Evolutionary conservation across 192 early-diverging fungal species (phyloP).

Genomic region (Backusella morwellensis): DNA sequence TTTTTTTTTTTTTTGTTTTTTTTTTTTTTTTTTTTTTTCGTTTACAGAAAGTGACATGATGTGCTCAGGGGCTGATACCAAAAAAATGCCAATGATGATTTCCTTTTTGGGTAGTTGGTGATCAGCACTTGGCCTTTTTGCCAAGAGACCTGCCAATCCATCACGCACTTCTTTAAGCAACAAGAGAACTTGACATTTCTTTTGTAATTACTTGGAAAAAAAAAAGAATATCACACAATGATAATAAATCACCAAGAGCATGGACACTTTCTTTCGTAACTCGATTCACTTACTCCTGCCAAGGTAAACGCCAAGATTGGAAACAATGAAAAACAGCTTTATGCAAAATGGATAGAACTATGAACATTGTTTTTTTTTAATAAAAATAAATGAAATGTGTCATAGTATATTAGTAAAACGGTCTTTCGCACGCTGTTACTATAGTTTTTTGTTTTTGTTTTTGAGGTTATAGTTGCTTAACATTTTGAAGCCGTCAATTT

Average conservation of each 20-base stretch:
- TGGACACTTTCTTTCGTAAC: too few relatives aligned
- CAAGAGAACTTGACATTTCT: neutral
- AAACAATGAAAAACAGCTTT: neutral
- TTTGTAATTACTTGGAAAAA: neutral
- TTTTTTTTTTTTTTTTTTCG: neutral
- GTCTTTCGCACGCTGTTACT: too few relatives aligned
- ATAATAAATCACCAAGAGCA: too few relatives aligned
- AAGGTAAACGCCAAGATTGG: neutral
- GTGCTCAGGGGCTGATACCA: neutral
- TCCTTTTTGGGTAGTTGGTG: neutral
- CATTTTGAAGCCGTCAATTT: too few relatives aligned
- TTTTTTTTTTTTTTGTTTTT: neutral
- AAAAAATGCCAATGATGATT: neutral
- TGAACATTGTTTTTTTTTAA: neutral
- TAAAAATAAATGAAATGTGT: neutral
- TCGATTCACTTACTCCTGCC: neutral
- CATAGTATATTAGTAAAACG: neutral
- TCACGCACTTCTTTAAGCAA: neutral
- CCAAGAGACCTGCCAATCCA: neutral
- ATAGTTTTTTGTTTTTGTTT: too few relatives aligned
- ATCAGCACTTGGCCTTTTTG: neutral
- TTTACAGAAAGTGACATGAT: neutral
- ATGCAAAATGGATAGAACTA: neutral
- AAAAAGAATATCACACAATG: too few relatives aligned
- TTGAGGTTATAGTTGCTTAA: too few relatives aligned